Evolutionary conservation across 2,329 filamentous ascomycete species (phyloP).

Genomic region (Pseudogymnoascus sp.): DNA sequence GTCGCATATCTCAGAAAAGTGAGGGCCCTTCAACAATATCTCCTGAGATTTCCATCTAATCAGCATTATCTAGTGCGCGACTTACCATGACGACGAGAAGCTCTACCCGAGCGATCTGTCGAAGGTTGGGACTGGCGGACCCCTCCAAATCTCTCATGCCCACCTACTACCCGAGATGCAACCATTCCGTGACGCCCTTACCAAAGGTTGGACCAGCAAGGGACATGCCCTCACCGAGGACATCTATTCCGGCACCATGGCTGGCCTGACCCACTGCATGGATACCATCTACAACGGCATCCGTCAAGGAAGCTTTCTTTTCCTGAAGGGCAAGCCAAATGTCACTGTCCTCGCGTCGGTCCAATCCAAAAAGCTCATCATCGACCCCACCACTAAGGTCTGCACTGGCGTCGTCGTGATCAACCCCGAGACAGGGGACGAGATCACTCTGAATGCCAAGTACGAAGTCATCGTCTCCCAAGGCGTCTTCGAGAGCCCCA

Average conservation of each 20-base stretch:
- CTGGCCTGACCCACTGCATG: conserved; percentile 44
- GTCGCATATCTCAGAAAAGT: conserved; percentile 45
- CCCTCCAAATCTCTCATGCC: conserved; percentile 46
- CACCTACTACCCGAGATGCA: conserved; percentile 44
- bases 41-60: conserved; percentile 13
- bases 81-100: conserved; percentile 47
- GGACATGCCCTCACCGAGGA: conserved; percentile 45
- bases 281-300: conserved; percentile 51
- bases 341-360: conserved; percentile 42
- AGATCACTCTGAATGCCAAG: conserved; percentile 37
- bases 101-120: conserved; percentile 35
- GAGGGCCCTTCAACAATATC: background rate
- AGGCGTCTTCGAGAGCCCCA: conserved; percentile 10
- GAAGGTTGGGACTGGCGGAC: conserved; percentile 45
- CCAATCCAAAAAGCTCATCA: conserved; percentile 45
- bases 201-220: conserved; percentile 44
- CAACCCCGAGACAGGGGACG: conserved; percentile 30
- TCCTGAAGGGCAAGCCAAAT: conserved; percentile 44
- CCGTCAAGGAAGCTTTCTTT: conserved; percentile 44
- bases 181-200: conserved; percentile 43
- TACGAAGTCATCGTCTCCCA: conserved; percentile 31
- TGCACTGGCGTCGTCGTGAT: conserved; percentile 40
- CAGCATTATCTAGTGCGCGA: conserved; percentile 29
- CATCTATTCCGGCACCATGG: conserved; percentile 48
- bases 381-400: conserved; percentile 33